These are phyloP conservation scores for Anthostomella pinea DNA, from an alignment of 2,329 filamentous ascomycete genomes.

Conservation along the genomic window DNA sequence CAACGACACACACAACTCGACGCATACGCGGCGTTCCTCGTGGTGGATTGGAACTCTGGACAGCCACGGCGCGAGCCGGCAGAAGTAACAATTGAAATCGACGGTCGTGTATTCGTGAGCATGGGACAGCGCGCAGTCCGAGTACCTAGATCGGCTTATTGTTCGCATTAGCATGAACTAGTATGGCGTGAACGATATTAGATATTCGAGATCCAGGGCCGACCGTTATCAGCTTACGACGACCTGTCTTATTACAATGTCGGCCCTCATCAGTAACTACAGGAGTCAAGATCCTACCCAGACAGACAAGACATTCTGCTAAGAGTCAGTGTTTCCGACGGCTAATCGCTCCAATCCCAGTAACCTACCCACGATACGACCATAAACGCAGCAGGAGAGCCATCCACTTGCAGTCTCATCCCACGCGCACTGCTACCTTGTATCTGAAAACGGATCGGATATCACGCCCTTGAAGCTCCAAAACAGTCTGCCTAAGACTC, in stretches of 20 bases:
- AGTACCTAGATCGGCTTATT: not conserved
- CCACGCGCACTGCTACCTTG: not conserved
- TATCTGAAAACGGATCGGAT: not conserved
- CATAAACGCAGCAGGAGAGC: no score
- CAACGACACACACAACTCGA: not conserved
- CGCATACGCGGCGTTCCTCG: not conserved
- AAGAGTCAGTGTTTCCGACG: no score
- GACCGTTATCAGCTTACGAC: no score
- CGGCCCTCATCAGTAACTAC: no score
- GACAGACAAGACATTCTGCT: no score
- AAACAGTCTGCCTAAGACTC: no score
- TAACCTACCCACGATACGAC: not conserved
- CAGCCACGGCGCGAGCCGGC: constrained; percentile 14
- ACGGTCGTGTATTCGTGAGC: not conserved
- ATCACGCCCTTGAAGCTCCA: not conserved
- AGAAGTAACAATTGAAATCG: constrained; percentile 1
- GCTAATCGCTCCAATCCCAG: constrained; percentile 1
- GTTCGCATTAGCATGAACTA: no score
- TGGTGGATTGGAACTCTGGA: constrained; percentile 1
- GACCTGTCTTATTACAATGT: no score
- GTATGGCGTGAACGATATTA: no score
- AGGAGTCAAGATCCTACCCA: no score
- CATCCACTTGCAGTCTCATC: not conserved
- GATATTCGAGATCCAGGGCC: no score
- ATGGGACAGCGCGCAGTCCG: not conserved